These are phyloP conservation scores for Zelopaecilomyces penicillatus DNA, from an alignment of 2,329 filamentous ascomycete genomes.

Conservation along the genomic window DNA sequence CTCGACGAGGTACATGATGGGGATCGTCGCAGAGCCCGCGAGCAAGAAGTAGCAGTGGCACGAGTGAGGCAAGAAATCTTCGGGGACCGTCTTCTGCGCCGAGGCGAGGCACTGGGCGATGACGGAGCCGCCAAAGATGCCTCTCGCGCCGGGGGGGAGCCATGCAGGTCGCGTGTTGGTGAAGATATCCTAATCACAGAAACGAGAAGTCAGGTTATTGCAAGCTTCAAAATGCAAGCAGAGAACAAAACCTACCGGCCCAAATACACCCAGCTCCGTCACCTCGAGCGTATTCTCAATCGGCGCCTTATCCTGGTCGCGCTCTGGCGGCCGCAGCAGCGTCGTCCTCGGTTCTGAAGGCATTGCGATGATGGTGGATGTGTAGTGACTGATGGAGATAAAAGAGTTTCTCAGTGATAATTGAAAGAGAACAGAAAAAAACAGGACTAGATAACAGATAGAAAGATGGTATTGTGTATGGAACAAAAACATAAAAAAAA, in stretches of 20 bases:
- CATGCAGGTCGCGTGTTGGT: slow-evolving; percentile 88
- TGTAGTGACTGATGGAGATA: too few relatives aligned
- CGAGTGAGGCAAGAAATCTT: slow-evolving; percentile 76
- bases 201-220: background rate
- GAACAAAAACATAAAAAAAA: too few relatives aligned
- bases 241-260: slow-evolving; percentile 49
- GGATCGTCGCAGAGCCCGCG: slow-evolving; percentile 74
- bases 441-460: too few relatives aligned
- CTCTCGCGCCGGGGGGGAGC: slow-evolving; percentile 85
- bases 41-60: slow-evolving; percentile 99
- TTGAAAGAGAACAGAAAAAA: too few relatives aligned
- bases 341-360: slow-evolving; percentile 22
- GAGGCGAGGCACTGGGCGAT: slow-evolving; percentile 88
- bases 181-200: slow-evolving; percentile 65
- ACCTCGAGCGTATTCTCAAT: slow-evolving; percentile 89
- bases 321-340: slow-evolving; percentile 59
- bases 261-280: slow-evolving; percentile 67
- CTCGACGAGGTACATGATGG: slow-evolving; percentile 92
- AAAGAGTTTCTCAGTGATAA: too few relatives aligned
- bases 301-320: slow-evolving; percentile 62
- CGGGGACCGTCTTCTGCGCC: slow-evolving; percentile 77
- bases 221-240: background rate
- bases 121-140: slow-evolving; percentile 87
- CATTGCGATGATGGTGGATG: too few relatives aligned
- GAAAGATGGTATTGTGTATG: too few relatives aligned